Evolutionary conservation across 306 rosid genomes (phyloP), one percentile per base, ranked within the genome.

Genomic region (Trifolium pratense): DNA sequence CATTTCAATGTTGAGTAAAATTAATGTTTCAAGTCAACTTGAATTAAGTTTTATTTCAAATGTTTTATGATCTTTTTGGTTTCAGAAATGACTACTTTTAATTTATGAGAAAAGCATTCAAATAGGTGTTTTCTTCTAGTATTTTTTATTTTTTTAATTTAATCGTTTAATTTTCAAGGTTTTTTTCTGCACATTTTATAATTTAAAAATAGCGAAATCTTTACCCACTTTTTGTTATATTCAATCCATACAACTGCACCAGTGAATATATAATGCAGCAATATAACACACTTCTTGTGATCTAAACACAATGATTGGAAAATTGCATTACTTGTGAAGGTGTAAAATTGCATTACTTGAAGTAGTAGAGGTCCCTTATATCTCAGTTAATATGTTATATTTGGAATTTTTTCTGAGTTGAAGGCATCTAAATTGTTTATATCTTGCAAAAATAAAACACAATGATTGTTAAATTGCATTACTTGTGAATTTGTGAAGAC

Each of bases 401-500:
- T 67, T 49, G 53, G 48, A 52, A 57, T 58, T 42, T n/a, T 58
- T 68, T 66, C 71, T 61, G 9, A 68, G 73, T n/a, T 40, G 31
- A n/a, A 58, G 48, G 29, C 12, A 6, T 45, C 4, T 16, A 63
- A 13, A 20, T 75, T 68, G 13, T 23, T 62, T 60, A 0, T 58
- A n/a, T 34, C 23, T 21, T 5, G 32, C 9, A 9, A 40, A 20
- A 42, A 66, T 10, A 20, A 12, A 36, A 37, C 58, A 39, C 6
- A 62, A 56, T 63, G 63, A 52, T 29, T 52, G 26, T 31, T 46
- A 29, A 29, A 26, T 36, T 49, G 45, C 73, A 42, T 80, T 51
- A 20, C 80, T 29, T 49, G 51, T 64, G 70, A 23, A 23, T 2
- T 23, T 23, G 1, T 25, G 29, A 29, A 29, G 6, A 42, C 64